Base-by-base conservation (phyloP, 2,329 filamentous ascomycete genomes). In the Epichloe gansuensis region DNA sequence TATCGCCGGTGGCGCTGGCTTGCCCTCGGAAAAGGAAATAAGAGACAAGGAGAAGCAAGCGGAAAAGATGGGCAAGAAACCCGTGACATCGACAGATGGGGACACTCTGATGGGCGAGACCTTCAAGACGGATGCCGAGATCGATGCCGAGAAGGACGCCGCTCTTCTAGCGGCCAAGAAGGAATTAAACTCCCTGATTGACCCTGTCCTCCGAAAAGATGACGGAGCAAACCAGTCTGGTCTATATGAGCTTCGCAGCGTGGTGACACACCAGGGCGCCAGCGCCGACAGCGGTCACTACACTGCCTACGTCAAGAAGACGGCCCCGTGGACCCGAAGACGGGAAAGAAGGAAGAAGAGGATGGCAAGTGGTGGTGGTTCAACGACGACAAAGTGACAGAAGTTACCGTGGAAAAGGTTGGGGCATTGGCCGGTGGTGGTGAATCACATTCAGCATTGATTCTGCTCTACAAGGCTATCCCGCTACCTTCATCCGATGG, bases 291-390 rank as follows among this genome's bases (percentile, higher is more conserved):
- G 91, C 62, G 93, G 93, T 7, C 93, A 98, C 71, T 98, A 98
- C 75, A 98, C 94, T 4, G 85, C 91, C 0, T 98, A 95, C 66
- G 88, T 98, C 60, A 98, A 97, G 78, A 96, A 98, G 78, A 77
- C 85, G 56, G 84, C 80, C 72, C 75, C 9, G 72, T 88, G 54
- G 86, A 94, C 60, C 76, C 84, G 15, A 81, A 83, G 63, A 88
- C 85, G 21, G 89, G 88, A 59, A 88, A 89, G 73, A 75, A 81
- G 62, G 82, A 80, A 51, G 82, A 86, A 63, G 89, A 95, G 65
- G 89, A 95, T 64, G 90, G 88, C 60, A 95, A 90, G 63, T 98
- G 93, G 93, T 98, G 93, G 91, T 98, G 93, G 91, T 98, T 98
- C 78, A 97, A 98, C 69, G 93, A 98, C 63, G 91, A 98, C 66